These are phyloP conservation scores for Neoarthrinium moseri DNA, from an alignment of 2,329 filamentous ascomycete genomes.

Conservation along the genomic window DNA sequence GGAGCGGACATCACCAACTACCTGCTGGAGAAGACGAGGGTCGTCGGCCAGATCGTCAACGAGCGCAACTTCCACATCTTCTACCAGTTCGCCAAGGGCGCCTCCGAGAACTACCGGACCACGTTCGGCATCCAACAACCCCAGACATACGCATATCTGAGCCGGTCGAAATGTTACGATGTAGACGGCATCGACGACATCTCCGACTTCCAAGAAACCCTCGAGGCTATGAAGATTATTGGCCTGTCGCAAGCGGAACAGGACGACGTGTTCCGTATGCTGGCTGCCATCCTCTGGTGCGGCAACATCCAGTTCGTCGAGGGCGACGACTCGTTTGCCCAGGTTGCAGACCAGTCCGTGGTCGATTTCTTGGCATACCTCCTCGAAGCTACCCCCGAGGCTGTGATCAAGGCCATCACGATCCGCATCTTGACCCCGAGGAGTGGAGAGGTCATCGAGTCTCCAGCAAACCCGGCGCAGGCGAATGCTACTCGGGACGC, in stretches of 20 bases:
- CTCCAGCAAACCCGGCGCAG: conserved; percentile 83
- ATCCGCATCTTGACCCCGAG: conserved; percentile 77
- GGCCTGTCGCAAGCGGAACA: conserved; percentile 85
- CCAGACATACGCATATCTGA: conserved; percentile 91
- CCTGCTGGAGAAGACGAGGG: conserved; percentile 89
- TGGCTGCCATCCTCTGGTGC: conserved; percentile 88
- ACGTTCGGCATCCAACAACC: conserved; percentile 90
- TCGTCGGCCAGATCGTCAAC: conserved; percentile 91
- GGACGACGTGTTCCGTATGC: conserved; percentile 94
- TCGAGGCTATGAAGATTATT: conserved; percentile 94
- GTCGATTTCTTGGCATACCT: conserved; percentile 94
- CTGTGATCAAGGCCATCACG: conserved; percentile 84
- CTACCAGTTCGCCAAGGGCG: conserved; percentile 97
- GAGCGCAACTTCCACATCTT: conserved; percentile 99
- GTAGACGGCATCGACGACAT: conserved; percentile 92
- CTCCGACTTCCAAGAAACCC: conserved; percentile 83
- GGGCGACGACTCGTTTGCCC: conserved; percentile 85
- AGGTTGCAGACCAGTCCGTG: conserved; percentile 83
- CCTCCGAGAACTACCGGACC: conserved; percentile 81
- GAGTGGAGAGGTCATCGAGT: conserved; percentile 66
- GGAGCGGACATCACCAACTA: conserved; percentile 99
- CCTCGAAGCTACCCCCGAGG: conserved; percentile 78
- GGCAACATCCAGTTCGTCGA: conserved; percentile 92
- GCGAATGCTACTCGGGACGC: conserved; percentile 86
- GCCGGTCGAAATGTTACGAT: conserved; percentile 89